Conservation (phyloP, 2,329 filamentous ascomycete species). For the Ceratocystis huliohia region DNA sequence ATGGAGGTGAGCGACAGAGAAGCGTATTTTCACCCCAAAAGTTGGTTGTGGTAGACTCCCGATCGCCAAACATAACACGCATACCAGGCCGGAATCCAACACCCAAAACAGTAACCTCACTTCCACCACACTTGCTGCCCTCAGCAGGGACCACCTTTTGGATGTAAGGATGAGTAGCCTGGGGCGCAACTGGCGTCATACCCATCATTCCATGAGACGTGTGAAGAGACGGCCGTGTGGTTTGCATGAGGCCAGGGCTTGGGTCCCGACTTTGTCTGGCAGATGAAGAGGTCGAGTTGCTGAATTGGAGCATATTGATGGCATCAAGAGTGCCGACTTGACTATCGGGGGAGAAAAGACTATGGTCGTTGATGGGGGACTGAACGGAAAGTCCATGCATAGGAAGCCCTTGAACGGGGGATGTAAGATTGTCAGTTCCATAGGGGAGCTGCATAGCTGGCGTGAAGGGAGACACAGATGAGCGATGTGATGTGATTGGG, state of each 20-base stretch:
- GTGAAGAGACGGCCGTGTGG: slow-evolving; percentile 33
- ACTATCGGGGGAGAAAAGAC: slow-evolving; percentile 27
- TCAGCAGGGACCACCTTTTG: slow-evolving; percentile 74
- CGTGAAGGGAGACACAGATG: slow-evolving; percentile 42
- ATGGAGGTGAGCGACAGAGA: slow-evolving; percentile 65
- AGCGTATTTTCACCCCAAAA: slow-evolving; percentile 72
- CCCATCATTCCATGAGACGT: slow-evolving; percentile 33
- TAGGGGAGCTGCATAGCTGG: slow-evolving; percentile 35
- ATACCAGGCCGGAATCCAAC: slow-evolving; percentile 64
- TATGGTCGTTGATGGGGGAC: slow-evolving; percentile 32
- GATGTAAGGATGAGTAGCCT: slow-evolving; percentile 42
- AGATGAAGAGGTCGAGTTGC: slow-evolving; percentile 60
- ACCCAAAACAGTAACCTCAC: slow-evolving; percentile 75
- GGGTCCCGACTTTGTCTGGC: slow-evolving; percentile 64
- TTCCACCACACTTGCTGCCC: slow-evolving; percentile 69
- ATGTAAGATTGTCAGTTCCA: slow-evolving; percentile 34
- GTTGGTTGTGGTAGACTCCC: slow-evolving; percentile 55
- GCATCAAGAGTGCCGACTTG: slow-evolving; percentile 39
- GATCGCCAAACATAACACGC: slow-evolving; percentile 70
- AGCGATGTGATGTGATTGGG: slow-evolving; percentile 26
- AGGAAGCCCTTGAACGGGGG: slow-evolving; percentile 19
- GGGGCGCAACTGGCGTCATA: slow-evolving; percentile 13
- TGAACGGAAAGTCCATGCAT: slow-evolving; percentile 20
- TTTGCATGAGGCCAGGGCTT: slow-evolving; percentile 41
- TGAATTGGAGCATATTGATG: slow-evolving; percentile 49